Percentiles rank a stretch among this genome's conserved stretches.
Conservation (phyloP, 495 filamentous ascomycete species). For the Podospora australis region DNA sequence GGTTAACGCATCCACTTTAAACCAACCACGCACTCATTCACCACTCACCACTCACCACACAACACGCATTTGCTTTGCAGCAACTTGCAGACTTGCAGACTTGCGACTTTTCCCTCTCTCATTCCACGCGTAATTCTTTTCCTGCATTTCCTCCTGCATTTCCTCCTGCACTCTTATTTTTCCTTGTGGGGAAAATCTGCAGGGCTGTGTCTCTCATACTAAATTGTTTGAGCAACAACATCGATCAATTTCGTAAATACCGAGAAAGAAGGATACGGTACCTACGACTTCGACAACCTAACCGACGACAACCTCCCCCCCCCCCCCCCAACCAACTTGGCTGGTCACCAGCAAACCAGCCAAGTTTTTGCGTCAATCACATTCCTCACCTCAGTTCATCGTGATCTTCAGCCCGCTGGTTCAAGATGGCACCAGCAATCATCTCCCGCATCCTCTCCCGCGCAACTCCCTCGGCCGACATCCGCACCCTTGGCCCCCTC, state of each 20-base stretch:
- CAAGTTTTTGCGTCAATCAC: too few relatives aligned
- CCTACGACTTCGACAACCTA: not conserved
- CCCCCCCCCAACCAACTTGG: not conserved
- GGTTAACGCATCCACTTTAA: constrained; percentile 24
- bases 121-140: not conserved
- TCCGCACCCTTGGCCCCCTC: constrained; percentile 32
- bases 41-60: too few relatives aligned
- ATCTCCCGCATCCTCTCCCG: constrained; percentile 12
- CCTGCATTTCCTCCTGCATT: not conserved
- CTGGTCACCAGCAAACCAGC: not conserved
- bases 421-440: constrained; percentile 30
- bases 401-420: constrained; percentile 20
- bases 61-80: not conserved
- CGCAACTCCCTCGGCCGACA: constrained; percentile 14
- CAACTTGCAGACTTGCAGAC: not conserved
- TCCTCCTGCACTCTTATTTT: not conserved
- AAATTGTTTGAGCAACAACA: too few relatives aligned
- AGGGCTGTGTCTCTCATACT: too few relatives aligned
- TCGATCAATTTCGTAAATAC: too few relatives aligned
- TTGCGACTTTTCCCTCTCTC: not conserved
- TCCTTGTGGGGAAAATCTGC: too few relatives aligned
- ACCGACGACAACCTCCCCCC: not conserved
- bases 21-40: constrained; percentile 9
- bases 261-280: too few relatives aligned
- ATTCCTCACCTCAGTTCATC: constrained; percentile 13